Evolutionary conservation across 768 basidiomycete genomes (phyloP).

Genomic region (Leccinum longicurvipes): DNA sequence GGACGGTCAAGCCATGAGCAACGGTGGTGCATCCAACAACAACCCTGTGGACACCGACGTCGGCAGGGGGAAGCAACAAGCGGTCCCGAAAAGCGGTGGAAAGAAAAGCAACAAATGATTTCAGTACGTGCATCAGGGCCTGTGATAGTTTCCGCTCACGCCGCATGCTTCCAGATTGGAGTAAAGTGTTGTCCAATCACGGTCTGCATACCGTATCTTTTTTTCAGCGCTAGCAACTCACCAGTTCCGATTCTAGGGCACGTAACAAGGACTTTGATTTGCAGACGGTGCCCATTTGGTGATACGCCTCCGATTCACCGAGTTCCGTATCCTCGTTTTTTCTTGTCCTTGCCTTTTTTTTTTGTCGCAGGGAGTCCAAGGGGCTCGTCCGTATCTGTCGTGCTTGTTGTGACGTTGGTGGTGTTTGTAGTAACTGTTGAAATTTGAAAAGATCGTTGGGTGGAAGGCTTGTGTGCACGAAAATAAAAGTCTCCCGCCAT

Average conservation of each 20-base stretch:
- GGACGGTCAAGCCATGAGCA: slow-evolving; percentile 8
- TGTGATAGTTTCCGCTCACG: background rate
- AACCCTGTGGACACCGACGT: background rate
- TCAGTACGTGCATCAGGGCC: background rate
- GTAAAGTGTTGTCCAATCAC: background rate
- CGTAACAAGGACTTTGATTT: background rate
- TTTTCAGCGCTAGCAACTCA: background rate
- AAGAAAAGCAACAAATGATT: background rate
- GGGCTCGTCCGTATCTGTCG: background rate
- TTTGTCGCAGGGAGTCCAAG: background rate
- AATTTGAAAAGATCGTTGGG: background rate
- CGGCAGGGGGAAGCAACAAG: background rate
- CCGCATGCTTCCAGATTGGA: background rate
- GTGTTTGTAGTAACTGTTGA: background rate
- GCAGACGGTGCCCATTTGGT: background rate
- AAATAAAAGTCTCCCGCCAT: background rate
- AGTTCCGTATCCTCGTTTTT: background rate
- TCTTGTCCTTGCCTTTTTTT: background rate
- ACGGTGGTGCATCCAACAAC: background rate
- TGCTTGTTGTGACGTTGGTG: too few relatives aligned
- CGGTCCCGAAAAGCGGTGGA: background rate
- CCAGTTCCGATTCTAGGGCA: background rate
- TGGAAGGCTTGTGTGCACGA: background rate
- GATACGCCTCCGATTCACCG: background rate
- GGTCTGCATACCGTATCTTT: background rate